These are phyloP conservation scores for Fomitopsis serialis DNA, from an alignment of 768 basidiomycete species.

Conservation along the genomic window DNA sequence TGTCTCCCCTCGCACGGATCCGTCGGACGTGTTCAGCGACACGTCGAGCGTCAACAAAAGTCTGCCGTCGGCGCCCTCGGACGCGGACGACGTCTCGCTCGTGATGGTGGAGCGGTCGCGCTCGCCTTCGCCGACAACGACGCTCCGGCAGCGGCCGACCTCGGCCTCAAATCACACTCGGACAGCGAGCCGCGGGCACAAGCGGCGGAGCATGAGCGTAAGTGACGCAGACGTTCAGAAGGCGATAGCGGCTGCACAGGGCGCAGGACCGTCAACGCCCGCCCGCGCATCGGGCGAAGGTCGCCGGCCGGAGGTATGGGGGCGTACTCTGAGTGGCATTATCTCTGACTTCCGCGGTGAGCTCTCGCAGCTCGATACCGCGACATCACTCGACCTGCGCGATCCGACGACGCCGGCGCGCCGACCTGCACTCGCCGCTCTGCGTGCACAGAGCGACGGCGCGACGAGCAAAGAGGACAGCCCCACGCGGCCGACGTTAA, in stretches of 20 bases:
- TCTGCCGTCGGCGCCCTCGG: constrained; percentile 45
- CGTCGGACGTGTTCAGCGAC: constrained; percentile 46
- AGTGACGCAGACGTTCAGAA: constrained; percentile 57
- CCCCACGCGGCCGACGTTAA: constrained; percentile 5
- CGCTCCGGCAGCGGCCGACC: constrained; percentile 16
- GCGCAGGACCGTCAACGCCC: constrained; percentile 30
- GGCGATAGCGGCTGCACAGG: constrained; percentile 23
- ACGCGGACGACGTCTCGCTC: constrained; percentile 49
- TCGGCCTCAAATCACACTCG: constrained; percentile 11
- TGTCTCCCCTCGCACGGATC: constrained; percentile 27
- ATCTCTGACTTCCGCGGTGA: constrained; percentile 71
- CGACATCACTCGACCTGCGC: constrained; percentile 51
- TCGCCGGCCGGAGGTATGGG: constrained; percentile 36
- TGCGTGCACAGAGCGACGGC: constrained; percentile 21
- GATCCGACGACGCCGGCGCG: constrained; percentile 60
- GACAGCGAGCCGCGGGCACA: constrained; percentile 26
- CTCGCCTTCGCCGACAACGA: constrained; percentile 20
- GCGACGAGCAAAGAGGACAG: constrained; percentile 5
- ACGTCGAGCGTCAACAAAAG: constrained; percentile 43
- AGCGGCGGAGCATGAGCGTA: constrained; percentile 72
- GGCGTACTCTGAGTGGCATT: constrained; percentile 51
- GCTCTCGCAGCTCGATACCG: constrained; percentile 57
- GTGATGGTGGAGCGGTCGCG: constrained; percentile 46
- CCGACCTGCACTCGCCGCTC: constrained; percentile 20
- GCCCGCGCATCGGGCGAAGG: constrained; percentile 32